A percentile compares a stretch with the other conserved stretches of the same genome.
Evolutionary conservation across 225 moss, liverwort and hornwort species (phyloP).

Genomic region (Rhytidiadelphus loreus): DNA sequence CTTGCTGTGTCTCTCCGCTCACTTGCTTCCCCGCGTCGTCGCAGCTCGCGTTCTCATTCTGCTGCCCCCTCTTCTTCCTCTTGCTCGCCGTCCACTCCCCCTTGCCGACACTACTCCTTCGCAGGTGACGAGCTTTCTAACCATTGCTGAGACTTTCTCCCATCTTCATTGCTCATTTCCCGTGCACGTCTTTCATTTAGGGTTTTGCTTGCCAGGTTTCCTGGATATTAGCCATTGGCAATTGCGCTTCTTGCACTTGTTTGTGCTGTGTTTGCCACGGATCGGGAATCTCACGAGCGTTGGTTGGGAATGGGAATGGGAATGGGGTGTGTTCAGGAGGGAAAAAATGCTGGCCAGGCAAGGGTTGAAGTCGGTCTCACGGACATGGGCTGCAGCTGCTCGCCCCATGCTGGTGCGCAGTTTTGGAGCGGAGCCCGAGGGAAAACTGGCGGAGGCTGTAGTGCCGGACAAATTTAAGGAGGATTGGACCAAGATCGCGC

Average conservation of each 20-base stretch:
- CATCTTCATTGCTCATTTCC: not conserved
- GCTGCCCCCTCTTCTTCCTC: not conserved
- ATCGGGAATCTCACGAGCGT: not conserved
- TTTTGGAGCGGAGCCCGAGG: constrained; percentile 12
- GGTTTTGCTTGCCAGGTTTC: not conserved
- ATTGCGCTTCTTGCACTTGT: not conserved
- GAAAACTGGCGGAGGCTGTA: not conserved
- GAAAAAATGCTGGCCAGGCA: constrained; percentile 20
- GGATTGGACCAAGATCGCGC: constrained; percentile 69
- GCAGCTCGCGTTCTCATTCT: not conserved
- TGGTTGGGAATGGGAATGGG: not conserved
- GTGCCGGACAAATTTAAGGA: constrained; percentile 49
- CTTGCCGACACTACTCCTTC: not conserved
- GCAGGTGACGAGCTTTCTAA: not conserved
- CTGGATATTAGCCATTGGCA: not conserved
- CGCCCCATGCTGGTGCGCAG: constrained; percentile 13
- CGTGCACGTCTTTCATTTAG: not conserved
- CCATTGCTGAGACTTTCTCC: not conserved
- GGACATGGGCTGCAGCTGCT: constrained; percentile 28
- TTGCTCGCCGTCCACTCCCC: not conserved
- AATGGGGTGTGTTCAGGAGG: not conserved
- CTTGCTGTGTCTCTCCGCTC: not conserved
- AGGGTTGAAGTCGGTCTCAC: constrained; percentile 19
- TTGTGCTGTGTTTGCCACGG: not conserved
- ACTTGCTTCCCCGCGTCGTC: not conserved